Base-by-base conservation (phyloP, 495 filamentous ascomycete genomes). In the Extremus antarcticus region DNA sequence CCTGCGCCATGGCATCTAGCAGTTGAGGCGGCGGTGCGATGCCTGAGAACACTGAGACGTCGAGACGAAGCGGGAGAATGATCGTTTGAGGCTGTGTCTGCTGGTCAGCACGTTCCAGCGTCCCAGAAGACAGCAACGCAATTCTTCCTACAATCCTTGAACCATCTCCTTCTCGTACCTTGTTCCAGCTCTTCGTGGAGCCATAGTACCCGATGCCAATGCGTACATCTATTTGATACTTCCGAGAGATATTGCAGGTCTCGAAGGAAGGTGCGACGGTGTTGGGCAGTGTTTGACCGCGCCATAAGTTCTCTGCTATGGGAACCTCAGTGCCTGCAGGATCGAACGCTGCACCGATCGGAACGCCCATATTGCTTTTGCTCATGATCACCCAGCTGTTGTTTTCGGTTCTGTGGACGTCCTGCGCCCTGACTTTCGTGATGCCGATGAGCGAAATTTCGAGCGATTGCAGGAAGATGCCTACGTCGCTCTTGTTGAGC, bases 31-130 rank as follows among this genome's bases (percentile, higher is more conserved):
- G 90, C 0, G 91, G 90, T n/a, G 76, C 71, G 43, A 96, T 90
- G 64, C 92, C 92, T n/a, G 89, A 94, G 69, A 78, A 95, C 46
- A 98, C 79, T 43, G 87, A 72, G 56, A 92, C 76, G 57, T 83
- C 83, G 67, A 95, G 82, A 51, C 82, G 76, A 19, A 97, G 73
- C 19, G 88, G 84, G 3, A 95, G 78, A 55, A 86, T 75, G 23
- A 87, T 77, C 40, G 80, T 71, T 65, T 91, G 86, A 40, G 82
- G 76, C 76, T 85, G 59, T 50, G 19, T 40, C 2, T 20, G 2
- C 15, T 20, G 39, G 41, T 25, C n/a, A 47, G 32, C 25, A 21
- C 10, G 20, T 17, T n/a, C 38, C n/a, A 50, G 9, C 8, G 43
- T 17, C 2, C 13, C 8, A 43, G 17, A 22, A 29, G 38, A 1